Base-by-base conservation (phyloP, 208 protist genomes). In the Paratrypanosoma confusum region DNA sequence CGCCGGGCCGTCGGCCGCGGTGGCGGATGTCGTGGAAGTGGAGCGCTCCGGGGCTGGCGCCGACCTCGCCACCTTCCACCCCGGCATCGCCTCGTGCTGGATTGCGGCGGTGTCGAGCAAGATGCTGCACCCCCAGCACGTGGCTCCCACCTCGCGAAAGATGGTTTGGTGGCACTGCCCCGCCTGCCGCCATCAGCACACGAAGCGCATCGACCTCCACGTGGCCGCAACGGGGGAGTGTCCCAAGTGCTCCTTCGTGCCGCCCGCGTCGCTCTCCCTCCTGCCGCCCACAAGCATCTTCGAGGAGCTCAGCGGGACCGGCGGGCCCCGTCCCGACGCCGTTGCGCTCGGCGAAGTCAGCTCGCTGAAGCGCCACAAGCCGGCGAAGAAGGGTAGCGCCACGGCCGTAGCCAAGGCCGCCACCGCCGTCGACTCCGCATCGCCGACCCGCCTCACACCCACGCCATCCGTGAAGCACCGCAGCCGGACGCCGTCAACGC, bases 101-200 rank as follows among this genome's bases (percentile, higher is more conserved):
- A 52, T 87, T 21, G 50, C 65, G 5, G 82, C 77, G 17, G 70
- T 70, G 3, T 80, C 74, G n/a, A 86, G 66, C 59, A 85, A 85
- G 39, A 56, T 88, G 46, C 43, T 88, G 31, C 82, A 84, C 55
- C 82, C 82, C 0, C 71, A 86, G 37, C 69, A 88, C 58, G 75
- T 92, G 21, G 26, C 60, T 14, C 72, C 75, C 1, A 54, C 53
- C 35, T 77, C 71, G 29, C 59, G 67, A 18, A 85, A 86, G 31
- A 65, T 85, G n/a, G 82, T 50, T 7, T 83, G 74, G 71, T 92
- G 82, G 79, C 39, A 60, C 20, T 92, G 82, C 33, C 62, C 69
- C 0, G 20, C 41, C 44, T 92, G 82, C 47, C 29, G 39, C 5
- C 57, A 77, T 3, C 57, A 85, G 45, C 69, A 73, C 53, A 71